Conservation (phyloP, 2,329 filamentous ascomycete species). For the Pezicula rhizophila region DNA sequence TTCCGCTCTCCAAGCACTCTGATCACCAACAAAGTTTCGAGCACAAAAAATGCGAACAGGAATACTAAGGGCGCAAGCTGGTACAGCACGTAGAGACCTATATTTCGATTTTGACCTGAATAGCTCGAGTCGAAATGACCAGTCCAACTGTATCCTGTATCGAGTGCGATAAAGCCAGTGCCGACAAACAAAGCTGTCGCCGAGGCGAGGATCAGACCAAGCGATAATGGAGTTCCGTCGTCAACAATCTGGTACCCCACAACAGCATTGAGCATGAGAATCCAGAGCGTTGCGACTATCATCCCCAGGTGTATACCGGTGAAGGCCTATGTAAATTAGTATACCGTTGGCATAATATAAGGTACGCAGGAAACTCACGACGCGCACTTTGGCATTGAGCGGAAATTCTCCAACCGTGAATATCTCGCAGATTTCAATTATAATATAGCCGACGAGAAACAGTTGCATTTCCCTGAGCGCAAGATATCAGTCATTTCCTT, state of each 20-base stretch:
- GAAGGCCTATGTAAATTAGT: slow-evolving; percentile 58
- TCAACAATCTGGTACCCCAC: slow-evolving; percentile 93
- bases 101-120: slow-evolving; percentile 60
- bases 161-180: slow-evolving; percentile 90
- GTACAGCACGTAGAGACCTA: slow-evolving; percentile 90
- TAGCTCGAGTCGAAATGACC: slow-evolving; percentile 62
- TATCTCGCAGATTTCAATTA: slow-evolving; percentile 91
- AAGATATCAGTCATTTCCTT: slow-evolving; percentile 16
- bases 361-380: slow-evolving; percentile 45
- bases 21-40: slow-evolving; percentile 80
- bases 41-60: slow-evolving; percentile 77
- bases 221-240: slow-evolving; percentile 80
- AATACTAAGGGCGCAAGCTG: slow-evolving; percentile 85
- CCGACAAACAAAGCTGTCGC: slow-evolving; percentile 72
- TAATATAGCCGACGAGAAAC: slow-evolving; percentile 78
- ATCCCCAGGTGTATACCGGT: slow-evolving; percentile 84
- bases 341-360: slow-evolving; percentile 1
- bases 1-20: slow-evolving; percentile 79
- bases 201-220: slow-evolving; percentile 69
- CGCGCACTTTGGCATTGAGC: slow-evolving; percentile 60
- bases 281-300: slow-evolving; percentile 83
- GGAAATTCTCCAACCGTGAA: slow-evolving; percentile 92
- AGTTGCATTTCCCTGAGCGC: slow-evolving; percentile 83
- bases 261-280: slow-evolving; percentile 83
- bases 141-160: slow-evolving; percentile 85